Conservation (phyloP, 176 grass and related monocot genomes). For the Alopecurus myosuroides region DNA sequence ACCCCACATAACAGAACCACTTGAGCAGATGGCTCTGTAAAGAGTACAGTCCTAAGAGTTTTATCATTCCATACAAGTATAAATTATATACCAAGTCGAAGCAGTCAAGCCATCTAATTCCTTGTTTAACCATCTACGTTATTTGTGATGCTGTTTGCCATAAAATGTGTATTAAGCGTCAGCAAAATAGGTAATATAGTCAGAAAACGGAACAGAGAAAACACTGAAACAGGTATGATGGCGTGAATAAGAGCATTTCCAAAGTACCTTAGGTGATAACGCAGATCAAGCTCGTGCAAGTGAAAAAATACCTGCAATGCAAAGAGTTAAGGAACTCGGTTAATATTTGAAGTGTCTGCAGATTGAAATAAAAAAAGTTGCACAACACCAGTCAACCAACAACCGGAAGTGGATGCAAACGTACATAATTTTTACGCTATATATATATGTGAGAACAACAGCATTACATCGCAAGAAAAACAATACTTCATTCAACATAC, state of each 20-base stretch:
- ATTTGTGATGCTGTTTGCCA: not conserved
- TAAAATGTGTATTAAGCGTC: not conserved
- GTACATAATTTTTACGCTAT: not conserved
- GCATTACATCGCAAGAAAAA: not conserved
- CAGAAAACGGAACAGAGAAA: conserved; percentile 11
- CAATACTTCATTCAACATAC: not conserved
- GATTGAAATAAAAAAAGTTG: not conserved
- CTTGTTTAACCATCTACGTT: not conserved
- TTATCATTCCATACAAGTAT: not conserved
- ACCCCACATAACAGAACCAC: not conserved
- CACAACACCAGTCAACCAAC: not conserved
- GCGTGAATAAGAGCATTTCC: not conserved
- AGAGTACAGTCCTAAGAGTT: not conserved
- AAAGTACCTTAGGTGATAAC: conserved; percentile 89
- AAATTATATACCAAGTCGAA: not conserved
- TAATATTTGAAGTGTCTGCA: not conserved
- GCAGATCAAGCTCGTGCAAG: conserved; percentile 97
- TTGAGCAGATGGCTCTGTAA: not conserved
- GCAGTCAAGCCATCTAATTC: not conserved
- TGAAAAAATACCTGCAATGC: conserved; percentile 82
- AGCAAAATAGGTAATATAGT: not conserved
- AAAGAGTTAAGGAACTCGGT: not conserved
- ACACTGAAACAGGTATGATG: not conserved
- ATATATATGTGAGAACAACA: conserved; percentile 17
- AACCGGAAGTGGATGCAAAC: not conserved